phyloP scores from a whole-genome alignment of 345 rosid species.

The Cochlearia excelsa region DNA sequence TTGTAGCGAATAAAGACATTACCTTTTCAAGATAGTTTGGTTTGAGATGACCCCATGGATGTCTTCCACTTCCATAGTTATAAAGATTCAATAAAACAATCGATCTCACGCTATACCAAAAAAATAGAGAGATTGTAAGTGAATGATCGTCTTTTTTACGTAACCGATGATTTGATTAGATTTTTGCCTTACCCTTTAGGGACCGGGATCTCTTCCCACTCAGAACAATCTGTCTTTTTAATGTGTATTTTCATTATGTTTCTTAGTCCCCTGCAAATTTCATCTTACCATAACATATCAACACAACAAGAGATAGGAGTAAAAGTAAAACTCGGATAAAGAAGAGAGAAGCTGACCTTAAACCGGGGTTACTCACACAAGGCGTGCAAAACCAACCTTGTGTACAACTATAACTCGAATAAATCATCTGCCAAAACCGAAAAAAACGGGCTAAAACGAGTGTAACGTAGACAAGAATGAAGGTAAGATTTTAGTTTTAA shows the following conservation, averaged over 20 bases:
- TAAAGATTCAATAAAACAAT: constrained; percentile 85
- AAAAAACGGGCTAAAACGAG: background rate
- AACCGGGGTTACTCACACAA: constrained; percentile 77
- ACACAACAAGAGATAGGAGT: background rate
- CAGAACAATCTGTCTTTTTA: constrained; percentile 67
- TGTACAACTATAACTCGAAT: constrained; percentile 84
- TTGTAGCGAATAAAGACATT: constrained; percentile 1
- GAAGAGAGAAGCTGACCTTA: constrained; percentile 50
- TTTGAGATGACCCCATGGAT: constrained; percentile 87
- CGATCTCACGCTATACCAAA: constrained; percentile 70
- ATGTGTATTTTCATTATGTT: constrained; percentile 77
- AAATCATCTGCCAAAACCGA: constrained; percentile 59
- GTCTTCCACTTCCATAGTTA: constrained; percentile 92
- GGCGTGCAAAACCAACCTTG: constrained; percentile 99
- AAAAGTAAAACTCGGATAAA: background rate
- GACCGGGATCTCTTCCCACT: constrained; percentile 76
- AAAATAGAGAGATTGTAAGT: constrained; percentile 2
- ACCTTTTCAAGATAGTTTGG: constrained; percentile 92
- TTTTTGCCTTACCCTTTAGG: constrained; percentile 59
- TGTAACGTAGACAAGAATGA: background rate
- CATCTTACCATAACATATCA: constrained; percentile 28
- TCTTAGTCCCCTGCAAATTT: constrained; percentile 71
- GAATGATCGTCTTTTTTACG: background rate
- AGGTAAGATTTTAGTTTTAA: background rate
- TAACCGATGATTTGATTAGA: background rate